These are phyloP conservation scores for Lactarius akahatsu DNA, from an alignment of 768 basidiomycete species.

Conservation along the genomic window DNA sequence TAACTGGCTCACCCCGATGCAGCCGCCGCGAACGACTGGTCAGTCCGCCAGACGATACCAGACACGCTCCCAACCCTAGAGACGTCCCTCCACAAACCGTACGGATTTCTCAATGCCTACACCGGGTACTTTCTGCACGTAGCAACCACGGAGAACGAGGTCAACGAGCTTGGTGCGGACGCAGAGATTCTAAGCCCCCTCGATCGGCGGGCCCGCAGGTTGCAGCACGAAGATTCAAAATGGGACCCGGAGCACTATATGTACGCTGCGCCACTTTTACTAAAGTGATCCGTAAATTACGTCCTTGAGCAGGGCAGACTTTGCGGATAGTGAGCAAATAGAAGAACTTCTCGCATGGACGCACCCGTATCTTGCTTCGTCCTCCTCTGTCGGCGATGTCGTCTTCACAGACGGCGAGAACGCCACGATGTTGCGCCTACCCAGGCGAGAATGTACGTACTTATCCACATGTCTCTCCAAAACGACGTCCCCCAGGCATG, in stretches of 20 bases:
- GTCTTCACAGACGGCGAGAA: slow-evolving; percentile 75
- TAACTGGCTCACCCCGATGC: slow-evolving; percentile 18
- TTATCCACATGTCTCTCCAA: background rate
- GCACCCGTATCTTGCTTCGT: slow-evolving; percentile 47
- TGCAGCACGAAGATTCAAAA: slow-evolving; percentile 67
- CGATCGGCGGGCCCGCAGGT: slow-evolving; percentile 54
- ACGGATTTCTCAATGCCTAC: slow-evolving; percentile 77
- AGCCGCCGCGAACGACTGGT: slow-evolving; percentile 83
- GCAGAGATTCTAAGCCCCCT: slow-evolving; percentile 54
- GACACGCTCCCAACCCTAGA: slow-evolving; percentile 42
- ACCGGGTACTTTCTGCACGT: slow-evolving; percentile 75
- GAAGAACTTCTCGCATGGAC: slow-evolving; percentile 66
- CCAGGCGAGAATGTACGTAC: slow-evolving; percentile 52
- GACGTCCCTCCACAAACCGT: slow-evolving; percentile 48
- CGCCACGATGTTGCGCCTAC: slow-evolving; percentile 55
- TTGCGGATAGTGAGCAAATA: slow-evolving; percentile 72
- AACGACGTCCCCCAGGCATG: background rate
- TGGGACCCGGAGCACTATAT: slow-evolving; percentile 86
- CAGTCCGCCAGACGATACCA: slow-evolving; percentile 62
- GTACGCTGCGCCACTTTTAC: slow-evolving; percentile 42
- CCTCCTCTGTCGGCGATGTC: slow-evolving; percentile 37
- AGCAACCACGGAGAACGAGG: slow-evolving; percentile 73
- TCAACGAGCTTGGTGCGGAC: slow-evolving; percentile 72
- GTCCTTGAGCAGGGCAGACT: slow-evolving; percentile 64
- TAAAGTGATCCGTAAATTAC: slow-evolving; percentile 39